These are phyloP conservation scores for Cicer arietinum DNA, from an alignment of 306 rosid species.

Conservation along the genomic window DNA sequence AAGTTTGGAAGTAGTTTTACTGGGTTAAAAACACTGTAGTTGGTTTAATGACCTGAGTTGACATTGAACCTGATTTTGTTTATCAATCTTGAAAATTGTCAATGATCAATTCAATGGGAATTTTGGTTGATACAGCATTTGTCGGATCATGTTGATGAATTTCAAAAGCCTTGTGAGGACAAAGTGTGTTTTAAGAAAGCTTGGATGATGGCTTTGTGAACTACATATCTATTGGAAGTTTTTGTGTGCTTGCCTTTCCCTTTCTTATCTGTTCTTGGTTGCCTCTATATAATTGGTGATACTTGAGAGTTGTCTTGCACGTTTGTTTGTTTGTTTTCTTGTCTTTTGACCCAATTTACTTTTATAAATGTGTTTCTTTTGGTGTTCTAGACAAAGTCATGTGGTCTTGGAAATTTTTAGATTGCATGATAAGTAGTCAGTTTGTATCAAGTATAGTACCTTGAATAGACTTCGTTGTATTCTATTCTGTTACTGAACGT, in stretches of 20 bases:
- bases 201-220: background rate
- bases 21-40: background rate
- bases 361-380: background rate
- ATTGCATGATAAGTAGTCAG: background rate
- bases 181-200: background rate
- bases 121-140: background rate
- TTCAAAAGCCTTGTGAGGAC: background rate
- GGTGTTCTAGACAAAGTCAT: background rate
- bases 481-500: background rate
- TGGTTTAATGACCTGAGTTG: background rate
- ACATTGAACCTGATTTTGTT: conserved; percentile 1
- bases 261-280: background rate
- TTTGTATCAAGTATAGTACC: background rate
- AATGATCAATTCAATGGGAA: background rate
- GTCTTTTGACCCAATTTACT: background rate
- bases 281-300: background rate
- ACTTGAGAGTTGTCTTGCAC: background rate
- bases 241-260: conserved; percentile 7
- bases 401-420: conserved; percentile 4
- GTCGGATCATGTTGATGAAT: background rate
- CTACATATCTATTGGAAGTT: background rate
- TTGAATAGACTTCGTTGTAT: background rate
- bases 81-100: background rate
- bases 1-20: conserved; percentile 3
- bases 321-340: background rate